Conservation (phyloP, 148 eudicot species). For the Hydrangea macrophylla region DNA sequence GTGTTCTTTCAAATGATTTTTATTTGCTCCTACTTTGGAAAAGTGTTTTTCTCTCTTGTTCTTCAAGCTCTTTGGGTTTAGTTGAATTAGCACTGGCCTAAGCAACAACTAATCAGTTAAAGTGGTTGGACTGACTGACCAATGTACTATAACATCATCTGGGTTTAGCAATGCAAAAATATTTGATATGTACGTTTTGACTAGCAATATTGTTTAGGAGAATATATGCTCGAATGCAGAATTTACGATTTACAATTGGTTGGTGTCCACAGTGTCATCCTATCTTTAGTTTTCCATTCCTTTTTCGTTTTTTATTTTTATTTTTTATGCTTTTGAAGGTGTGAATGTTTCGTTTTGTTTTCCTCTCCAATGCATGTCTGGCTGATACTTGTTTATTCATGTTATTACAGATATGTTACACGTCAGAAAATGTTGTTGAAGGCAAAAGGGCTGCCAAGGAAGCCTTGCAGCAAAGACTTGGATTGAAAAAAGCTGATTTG, state of each 20-base stretch:
- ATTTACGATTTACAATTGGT: neutral
- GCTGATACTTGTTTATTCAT: neutral
- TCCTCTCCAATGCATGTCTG: neutral
- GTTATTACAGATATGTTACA: slow-evolving; percentile 62
- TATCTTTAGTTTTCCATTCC: neutral
- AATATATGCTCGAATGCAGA: neutral
- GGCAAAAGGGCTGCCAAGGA: slow-evolving; percentile 93
- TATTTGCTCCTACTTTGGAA: neutral
- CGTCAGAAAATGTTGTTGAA: slow-evolving; percentile 81
- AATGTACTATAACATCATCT: neutral
- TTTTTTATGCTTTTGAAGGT: neutral
- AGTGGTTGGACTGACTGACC: neutral
- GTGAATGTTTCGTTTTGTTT: neutral
- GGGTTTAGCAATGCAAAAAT: neutral
- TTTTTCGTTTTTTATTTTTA: too few species aligned
- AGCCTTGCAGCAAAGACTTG: slow-evolving; percentile 82
- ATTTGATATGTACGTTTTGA: neutral
- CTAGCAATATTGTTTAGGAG: neutral
- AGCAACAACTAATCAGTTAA: neutral
- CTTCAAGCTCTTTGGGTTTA: neutral
- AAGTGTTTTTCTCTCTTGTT: neutral
- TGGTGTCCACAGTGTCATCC: neutral
- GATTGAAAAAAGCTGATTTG: slow-evolving; percentile 63
- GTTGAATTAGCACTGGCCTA: too few species aligned
- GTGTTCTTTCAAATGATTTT: neutral